Conservation (phyloP, 768 basidiomycete genomes). For the Phanerochaete carnosa region DNA sequence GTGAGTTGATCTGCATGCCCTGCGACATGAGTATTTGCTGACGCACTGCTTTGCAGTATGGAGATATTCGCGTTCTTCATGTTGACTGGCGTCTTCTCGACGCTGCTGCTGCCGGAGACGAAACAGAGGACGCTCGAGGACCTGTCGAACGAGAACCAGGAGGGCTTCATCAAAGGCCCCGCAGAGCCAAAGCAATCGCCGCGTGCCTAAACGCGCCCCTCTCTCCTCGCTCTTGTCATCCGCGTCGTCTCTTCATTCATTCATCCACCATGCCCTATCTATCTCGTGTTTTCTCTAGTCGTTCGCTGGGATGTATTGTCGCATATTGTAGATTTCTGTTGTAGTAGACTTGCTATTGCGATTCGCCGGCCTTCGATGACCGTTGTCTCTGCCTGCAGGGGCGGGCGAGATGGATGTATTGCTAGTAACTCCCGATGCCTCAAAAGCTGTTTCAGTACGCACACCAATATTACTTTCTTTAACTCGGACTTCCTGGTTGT, state of each 20-base stretch:
- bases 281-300: neutral
- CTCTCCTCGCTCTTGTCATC: neutral
- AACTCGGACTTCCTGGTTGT: neutral
- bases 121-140: slow-evolving; percentile 32
- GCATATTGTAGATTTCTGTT: neutral
- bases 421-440: neutral
- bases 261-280: neutral
- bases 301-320: neutral
- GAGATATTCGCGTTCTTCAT: slow-evolving; percentile 47
- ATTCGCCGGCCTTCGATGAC: neutral
- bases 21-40: neutral
- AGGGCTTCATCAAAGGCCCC: slow-evolving; percentile 26
- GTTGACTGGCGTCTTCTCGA: slow-evolving; percentile 39
- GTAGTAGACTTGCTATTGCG: neutral
- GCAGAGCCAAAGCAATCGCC: slow-evolving; percentile 1
- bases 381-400: neutral
- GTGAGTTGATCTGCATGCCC: slow-evolving; percentile 19
- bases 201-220: neutral
- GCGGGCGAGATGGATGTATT: neutral
- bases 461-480: neutral
- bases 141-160: slow-evolving; percentile 34
- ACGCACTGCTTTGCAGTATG: slow-evolving; percentile 22
- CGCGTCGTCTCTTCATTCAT: neutral
- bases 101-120: slow-evolving; percentile 42
- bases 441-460: neutral